Percentiles rank a stretch among this genome's conserved stretches.
phyloP scores from a whole-genome alignment of 2,329 filamentous ascomycete genomes.

The Claviceps pusilla region DNA sequence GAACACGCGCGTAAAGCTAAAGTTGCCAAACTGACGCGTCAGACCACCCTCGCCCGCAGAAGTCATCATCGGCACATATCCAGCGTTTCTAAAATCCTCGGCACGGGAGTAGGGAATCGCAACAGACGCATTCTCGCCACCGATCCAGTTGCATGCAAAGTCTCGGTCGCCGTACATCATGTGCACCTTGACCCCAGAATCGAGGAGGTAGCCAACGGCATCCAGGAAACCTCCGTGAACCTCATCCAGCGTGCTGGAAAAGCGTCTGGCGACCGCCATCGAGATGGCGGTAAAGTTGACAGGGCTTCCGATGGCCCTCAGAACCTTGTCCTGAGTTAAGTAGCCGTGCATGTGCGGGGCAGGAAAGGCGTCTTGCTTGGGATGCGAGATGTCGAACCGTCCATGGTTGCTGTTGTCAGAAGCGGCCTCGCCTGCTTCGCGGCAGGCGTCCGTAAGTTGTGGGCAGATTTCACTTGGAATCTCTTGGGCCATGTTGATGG shows the following conservation, averaged over 20 bases:
- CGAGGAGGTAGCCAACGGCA: conserved; percentile 43
- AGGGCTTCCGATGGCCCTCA: conserved; percentile 44
- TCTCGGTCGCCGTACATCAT: conserved; percentile 53
- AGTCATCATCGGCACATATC: conserved; percentile 55
- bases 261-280: conserved; percentile 30
- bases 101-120: conserved; percentile 37
- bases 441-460: conserved; percentile 35
- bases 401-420: conserved; percentile 40
- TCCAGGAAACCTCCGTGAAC: conserved; percentile 33
- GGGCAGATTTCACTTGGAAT: conserved; percentile 18
- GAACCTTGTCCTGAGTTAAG: conserved; percentile 41
- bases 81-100: conserved; percentile 38
- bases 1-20: conserved; percentile 50
- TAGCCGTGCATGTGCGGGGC: conserved; percentile 45
- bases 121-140: conserved; percentile 55
- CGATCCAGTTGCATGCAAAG: conserved; percentile 50
- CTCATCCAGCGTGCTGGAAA: conserved; percentile 47
- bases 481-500: conserved; percentile 18
- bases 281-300: conserved; percentile 39
- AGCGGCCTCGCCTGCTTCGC: conserved; percentile 36
- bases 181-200: conserved; percentile 50
- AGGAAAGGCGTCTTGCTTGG: conserved; percentile 44
- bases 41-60: conserved; percentile 49
- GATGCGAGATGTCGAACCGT: conserved; percentile 46
- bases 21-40: conserved; percentile 61